Evolutionary conservation across 805 yeast genomes (phyloP), one percentile per base, ranked within the genome.

Genomic region (Yarrowia sp.): DNA sequence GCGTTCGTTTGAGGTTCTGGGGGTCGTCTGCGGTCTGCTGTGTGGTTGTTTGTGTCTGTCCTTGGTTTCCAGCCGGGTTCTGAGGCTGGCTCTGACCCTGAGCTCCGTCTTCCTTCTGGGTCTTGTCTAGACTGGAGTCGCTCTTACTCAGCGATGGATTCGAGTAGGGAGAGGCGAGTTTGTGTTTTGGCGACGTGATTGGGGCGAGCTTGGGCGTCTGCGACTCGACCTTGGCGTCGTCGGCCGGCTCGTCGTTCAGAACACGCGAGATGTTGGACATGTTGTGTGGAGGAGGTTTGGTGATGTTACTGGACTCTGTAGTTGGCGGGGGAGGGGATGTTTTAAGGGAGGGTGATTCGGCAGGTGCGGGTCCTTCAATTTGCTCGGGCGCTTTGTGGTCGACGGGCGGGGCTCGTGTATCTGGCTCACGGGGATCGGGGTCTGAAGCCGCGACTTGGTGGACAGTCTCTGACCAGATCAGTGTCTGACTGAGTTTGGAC

Each of bases 251-350:
- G 52, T 59, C 65, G 52, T 59, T 59, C 52, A 59, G 65, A 16
- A 59, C 65, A 59, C 65, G 65, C 52, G 65, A 59, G 16, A 59
- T 59, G 65, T 45, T 59, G 41, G 65, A 43, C 65, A 59, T 59
- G 16, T 48, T 26, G 41, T 43, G 50, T 43, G 52, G 42, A 16
- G 58, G 12, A 42, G 46, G 46, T 38, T 38, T 38, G 40, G 40
- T 38, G 40, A 38, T 9, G 12, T 9, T 5, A 5, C 40, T 38
- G 40, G 32, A 26, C 32, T 5, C 32, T 48, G 52, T 8, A 5
- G 19, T n/a, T 32, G 41, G 49, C 9, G 38, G 48, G 22, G 40
- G 64, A 26, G 59, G 26, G 26, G 43, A 16, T 26, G n/a, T 5
- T 26, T 26, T 26, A 26, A 26, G 32, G 32, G 32, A 26, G 32